These are phyloP conservation scores for Eimeria falciformis DNA, from an alignment of 169 alveolate species.

Conservation along the genomic window DNA sequence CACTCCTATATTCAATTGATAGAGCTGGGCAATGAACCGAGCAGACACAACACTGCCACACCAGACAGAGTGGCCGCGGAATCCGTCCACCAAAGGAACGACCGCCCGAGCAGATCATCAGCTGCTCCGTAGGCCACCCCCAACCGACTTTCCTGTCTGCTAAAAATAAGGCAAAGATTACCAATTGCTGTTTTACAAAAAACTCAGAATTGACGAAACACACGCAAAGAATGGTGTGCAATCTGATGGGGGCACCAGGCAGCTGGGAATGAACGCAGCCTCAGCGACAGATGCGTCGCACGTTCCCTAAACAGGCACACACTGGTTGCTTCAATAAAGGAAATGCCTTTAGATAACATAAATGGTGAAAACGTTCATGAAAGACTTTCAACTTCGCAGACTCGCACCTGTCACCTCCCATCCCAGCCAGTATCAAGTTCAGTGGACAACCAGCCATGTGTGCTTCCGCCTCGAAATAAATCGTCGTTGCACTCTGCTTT, in stretches of 20 bases:
- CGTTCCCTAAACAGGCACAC: not conserved
- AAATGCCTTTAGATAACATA: no score
- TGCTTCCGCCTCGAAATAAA: no score
- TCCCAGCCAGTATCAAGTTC: not conserved
- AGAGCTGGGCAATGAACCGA: not conserved
- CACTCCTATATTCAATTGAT: no score
- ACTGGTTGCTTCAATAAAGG: not conserved
- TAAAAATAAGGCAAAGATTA: no score
- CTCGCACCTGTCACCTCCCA: not conserved
- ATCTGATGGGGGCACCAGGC: constrained; percentile 59
- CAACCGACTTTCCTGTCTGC: constrained; percentile 20
- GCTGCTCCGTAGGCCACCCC: not conserved
- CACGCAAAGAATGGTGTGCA: constrained; percentile 12
- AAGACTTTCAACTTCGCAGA: not conserved
- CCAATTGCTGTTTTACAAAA: no score
- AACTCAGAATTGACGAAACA: not conserved
- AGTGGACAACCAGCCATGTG: not conserved
- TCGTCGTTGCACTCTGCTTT: no score
- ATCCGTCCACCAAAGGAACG: constrained; percentile 63
- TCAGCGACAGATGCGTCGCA: not conserved
- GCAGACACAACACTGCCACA: not conserved
- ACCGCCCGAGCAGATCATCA: constrained; percentile 48
- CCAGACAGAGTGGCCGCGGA: constrained; percentile 10
- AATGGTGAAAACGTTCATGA: not conserved
- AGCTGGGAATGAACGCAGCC: constrained; percentile 31